Evolutionary conservation across 176 grass and related monocot species (phyloP).

Genomic region (Canna indica): DNA sequence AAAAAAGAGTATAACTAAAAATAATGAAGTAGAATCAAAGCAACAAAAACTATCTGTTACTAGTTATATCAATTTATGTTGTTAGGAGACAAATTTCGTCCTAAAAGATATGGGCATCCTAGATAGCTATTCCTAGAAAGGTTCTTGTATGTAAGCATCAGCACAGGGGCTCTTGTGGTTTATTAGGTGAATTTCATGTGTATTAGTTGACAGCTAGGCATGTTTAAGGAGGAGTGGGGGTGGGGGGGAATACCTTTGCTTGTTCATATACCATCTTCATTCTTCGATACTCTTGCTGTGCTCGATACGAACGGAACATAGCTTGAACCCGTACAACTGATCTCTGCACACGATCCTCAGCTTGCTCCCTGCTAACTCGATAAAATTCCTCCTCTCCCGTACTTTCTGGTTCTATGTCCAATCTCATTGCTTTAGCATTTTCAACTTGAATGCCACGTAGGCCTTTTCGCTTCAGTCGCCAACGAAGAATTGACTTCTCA

Average conservation of each 20-base stretch:
- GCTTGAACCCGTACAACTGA: constrained; percentile 84
- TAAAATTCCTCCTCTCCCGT: constrained; percentile 88
- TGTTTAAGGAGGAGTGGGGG: not conserved
- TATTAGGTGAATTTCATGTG: not conserved
- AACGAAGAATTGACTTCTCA: constrained; percentile 91
- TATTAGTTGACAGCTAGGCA: not conserved
- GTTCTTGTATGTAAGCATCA: too few relatives aligned
- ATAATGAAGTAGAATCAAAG: too few relatives aligned
- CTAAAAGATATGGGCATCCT: too few relatives aligned
- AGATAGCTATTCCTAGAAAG: too few relatives aligned
- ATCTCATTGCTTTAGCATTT: constrained; percentile 40
- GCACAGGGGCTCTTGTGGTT: too few relatives aligned
- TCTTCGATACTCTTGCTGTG: constrained; percentile 89
- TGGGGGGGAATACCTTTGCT: constrained; percentile 80
- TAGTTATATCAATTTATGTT: too few relatives aligned
- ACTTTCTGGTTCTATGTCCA: constrained; percentile 41
- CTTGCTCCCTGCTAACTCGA: constrained; percentile 57
- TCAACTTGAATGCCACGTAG: constrained; percentile 71
- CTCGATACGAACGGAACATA: constrained; percentile 80
- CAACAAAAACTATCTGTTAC: too few relatives aligned
- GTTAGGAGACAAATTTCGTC: too few relatives aligned
- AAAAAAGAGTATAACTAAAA: not conserved
- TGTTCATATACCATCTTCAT: constrained; percentile 74
- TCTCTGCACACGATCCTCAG: constrained; percentile 68
- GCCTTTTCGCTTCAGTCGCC: constrained; percentile 83